Base-by-base conservation (phyloP, 805 yeast species). In the Candida pini region DNA sequence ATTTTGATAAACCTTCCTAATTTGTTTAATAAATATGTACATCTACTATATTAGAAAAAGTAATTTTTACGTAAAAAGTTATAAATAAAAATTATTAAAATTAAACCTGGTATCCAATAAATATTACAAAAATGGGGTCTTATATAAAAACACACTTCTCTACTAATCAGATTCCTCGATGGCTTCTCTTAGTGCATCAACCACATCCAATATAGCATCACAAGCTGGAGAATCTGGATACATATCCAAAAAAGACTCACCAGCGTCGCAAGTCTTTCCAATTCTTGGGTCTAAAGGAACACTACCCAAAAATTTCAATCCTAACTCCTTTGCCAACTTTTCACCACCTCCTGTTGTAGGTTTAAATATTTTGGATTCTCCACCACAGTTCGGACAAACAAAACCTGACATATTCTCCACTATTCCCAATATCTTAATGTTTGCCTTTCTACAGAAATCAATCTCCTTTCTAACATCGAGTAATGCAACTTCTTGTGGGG, bases 391-490 rank as follows among this genome's bases (percentile, higher is more conserved):
- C 4, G 98, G 98, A 57, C 99, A 92, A 12, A 92, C 97, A 63
- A 92, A 92, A 3, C 98, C 99, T 7, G 96, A 77, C 99, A 92
- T 92, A 58, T 92, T 92, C 56, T 92, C 99, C 14, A 92, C 97
- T 10, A 92, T 60, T 0, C 99, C 99, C 28, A 92, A 58, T 3
- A 92, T 73, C 40, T 72, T 80, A 41, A 92, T 88, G 2, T 78
- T 80, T 2, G 97, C 97, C 58, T 92, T 92, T 28, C 78, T 69
- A 59, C 98, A 92, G 51, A 92, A 92, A 54, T 90, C 95, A 15
- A 92, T 85, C 54, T 92, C 98, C 59, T 92, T 92, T 37, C 99
- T 68, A 4, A 92, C 99, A 54, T 92, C 99, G 30, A 92, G 62
- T 26, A 92, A 63, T 0, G 98, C 95, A 15, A 90, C 97, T 57